Conservation (phyloP, 805 yeast genomes). For the Saccharomycopsis sp. region DNA sequence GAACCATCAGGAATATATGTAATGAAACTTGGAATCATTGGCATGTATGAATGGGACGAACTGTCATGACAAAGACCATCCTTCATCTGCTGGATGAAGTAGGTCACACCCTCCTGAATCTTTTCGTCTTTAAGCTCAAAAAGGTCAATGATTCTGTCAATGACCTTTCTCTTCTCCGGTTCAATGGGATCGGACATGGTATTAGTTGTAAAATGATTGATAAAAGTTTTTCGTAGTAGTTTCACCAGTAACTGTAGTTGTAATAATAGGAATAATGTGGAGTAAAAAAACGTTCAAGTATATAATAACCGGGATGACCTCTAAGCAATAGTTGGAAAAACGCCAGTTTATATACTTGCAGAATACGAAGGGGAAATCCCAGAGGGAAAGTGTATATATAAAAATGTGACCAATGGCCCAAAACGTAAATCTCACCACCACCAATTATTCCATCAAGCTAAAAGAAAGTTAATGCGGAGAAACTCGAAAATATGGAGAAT, state of each 20-base stretch:
- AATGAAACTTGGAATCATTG: slow-evolving; percentile 92
- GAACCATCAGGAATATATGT: slow-evolving; percentile 79
- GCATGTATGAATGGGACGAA: slow-evolving; percentile 40
- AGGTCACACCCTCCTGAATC: slow-evolving; percentile 42
- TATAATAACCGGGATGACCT: too few species aligned
- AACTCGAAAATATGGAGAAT: neutral
- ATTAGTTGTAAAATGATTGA: too few species aligned
- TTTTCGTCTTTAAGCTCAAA: slow-evolving; percentile 39
- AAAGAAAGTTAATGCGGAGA: neutral
- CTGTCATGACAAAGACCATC: slow-evolving; percentile 45
- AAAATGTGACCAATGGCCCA: neutral
- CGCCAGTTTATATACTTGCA: neutral
- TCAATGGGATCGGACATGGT: slow-evolving; percentile 4
- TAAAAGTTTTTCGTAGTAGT: too few species aligned
- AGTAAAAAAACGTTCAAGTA: too few species aligned
- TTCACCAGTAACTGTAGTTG: too few species aligned
- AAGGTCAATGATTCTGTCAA: slow-evolving; percentile 34
- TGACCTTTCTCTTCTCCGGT: slow-evolving; percentile 5
- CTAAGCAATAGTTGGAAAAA: neutral
- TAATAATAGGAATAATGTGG: too few species aligned
- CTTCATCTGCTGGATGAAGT: slow-evolving; percentile 56
- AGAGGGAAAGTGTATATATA: neutral
- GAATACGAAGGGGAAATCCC: neutral
- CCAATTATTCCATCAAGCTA: neutral
- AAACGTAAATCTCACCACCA: neutral